These are phyloP conservation scores for Serendipita sp. DNA, from an alignment of 1,284 basidiomycete genomes.

Conservation along the genomic window DNA sequence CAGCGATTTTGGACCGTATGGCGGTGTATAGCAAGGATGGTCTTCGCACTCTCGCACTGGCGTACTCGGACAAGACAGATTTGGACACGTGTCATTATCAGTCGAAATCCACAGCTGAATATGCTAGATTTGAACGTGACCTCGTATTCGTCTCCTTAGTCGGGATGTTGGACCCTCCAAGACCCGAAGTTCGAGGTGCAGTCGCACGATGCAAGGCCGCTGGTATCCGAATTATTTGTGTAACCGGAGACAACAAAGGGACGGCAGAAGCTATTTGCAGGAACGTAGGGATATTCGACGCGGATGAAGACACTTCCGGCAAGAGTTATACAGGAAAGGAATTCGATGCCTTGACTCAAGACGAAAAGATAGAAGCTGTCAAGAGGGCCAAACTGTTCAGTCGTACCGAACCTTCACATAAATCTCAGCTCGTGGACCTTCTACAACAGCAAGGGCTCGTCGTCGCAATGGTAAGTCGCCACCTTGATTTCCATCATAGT, in stretches of 20 bases:
- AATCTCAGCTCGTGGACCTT: constrained; percentile 87
- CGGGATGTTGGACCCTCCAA: constrained; percentile 96
- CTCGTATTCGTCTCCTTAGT: constrained; percentile 91
- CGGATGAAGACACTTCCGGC: constrained; percentile 68
- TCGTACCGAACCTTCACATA: constrained; percentile 90
- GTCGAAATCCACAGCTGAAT: constrained; percentile 64
- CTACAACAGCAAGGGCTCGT: constrained; percentile 86
- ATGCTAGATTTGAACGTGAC: constrained; percentile 77
- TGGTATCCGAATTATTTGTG: constrained; percentile 92
- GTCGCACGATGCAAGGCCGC: constrained; percentile 85
- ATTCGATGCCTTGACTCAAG: constrained; percentile 65
- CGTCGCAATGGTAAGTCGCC: constrained; percentile 79
- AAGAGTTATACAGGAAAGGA: constrained; percentile 94
- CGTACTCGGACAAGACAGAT: constrained; percentile 70
- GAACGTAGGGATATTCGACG: constrained; percentile 85
- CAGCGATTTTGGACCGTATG: constrained; percentile 51
- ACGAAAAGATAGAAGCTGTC: constrained; percentile 76
- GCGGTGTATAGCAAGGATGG: constrained; percentile 66
- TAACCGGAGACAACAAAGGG: constrained; percentile 97
- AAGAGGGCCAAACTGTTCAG: constrained; percentile 80
- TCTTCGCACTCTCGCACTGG: constrained; percentile 82
- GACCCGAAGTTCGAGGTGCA: constrained; percentile 81
- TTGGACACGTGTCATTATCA: constrained; percentile 68
- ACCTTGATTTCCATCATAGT: background rate
- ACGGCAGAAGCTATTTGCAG: constrained; percentile 96